Evolutionary conservation across 805 yeast species (phyloP), one percentile per base, ranked within the genome.

Genomic region (Yueomyces sp.): DNA sequence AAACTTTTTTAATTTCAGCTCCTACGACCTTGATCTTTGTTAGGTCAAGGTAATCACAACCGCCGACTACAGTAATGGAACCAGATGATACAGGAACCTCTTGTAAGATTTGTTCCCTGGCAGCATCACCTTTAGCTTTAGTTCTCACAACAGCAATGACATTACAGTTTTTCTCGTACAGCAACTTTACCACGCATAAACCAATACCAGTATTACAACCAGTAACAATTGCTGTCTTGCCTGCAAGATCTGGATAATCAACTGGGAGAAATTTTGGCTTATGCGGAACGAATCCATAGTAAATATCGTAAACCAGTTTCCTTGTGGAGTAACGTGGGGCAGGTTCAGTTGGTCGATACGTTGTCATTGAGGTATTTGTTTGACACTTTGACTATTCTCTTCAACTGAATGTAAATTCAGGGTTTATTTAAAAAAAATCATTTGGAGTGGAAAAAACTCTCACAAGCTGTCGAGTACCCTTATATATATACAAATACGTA

Each of bases 161-260:
- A 29, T 57, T 49, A 52, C 66, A 64, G 42, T 65, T 57, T 44
- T 60, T 65, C 11, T 62, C 58, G 37, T 62, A 52, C 8, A 60
- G 43, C 30, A 53, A 40, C 36, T 49, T 55, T 48, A 37, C 62
- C 51, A 49, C 53, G 8, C 54, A 44, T 11, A 45, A 52, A n/a
- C 64, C 64, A 41, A 68, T 57, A 38, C 72, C 72, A 7, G 68
- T 51, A 40, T 62, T 66, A 28, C 59, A 60, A 42, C 72, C 72
- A 5, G 72, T 67, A 8, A 68, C 63, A 27, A 65, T 47, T n/a
- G 67, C 67, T n/a, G 55, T 57, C 48, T 63, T 66, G 5, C 60
- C 66, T 2, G 62, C 53, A 39, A 68, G 49, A 42, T 60, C 60
- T n/a, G 72, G 72, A 42, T 62, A 64, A 27, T 57, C 52, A 1